Conservation (phyloP, 2,329 filamentous ascomycete genomes). For the Nemania sp. region DNA sequence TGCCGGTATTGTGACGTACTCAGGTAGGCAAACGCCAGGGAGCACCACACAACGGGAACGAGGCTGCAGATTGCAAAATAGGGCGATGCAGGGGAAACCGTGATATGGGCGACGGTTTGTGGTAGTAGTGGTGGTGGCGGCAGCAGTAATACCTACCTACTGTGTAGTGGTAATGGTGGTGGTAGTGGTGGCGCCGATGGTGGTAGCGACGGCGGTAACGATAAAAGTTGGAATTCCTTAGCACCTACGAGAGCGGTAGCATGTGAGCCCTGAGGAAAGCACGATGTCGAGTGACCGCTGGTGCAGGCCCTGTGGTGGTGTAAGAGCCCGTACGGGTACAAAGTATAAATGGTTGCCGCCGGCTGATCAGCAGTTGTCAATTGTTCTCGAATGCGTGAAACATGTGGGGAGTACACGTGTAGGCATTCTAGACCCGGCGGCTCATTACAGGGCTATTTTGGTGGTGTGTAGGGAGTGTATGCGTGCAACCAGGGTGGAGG, state of each 20-base stretch:
- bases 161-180: conserved; percentile 2
- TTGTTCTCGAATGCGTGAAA: conserved; percentile 12
- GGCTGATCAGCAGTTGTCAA: conserved; percentile 23
- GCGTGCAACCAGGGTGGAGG: neutral
- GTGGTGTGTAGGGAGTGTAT: neutral
- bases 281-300: conserved; percentile 18
- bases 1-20: conserved; percentile 12
- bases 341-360: conserved; percentile 3
- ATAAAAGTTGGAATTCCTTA: neutral
- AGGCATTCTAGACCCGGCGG: conserved; percentile 18
- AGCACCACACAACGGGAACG: conserved; percentile 1
- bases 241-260: neutral
- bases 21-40: conserved; percentile 1
- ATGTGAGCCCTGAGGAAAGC: neutral
- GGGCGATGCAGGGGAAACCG: conserved; percentile 16
- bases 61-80: conserved; percentile 18
- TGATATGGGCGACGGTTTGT: neutral
- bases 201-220: neutral
- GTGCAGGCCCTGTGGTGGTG: neutral
- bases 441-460: neutral
- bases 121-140: conserved; percentile 9
- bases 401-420: conserved; percentile 23
- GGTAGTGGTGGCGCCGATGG: conserved; percentile 2
- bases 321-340: conserved; percentile 15
- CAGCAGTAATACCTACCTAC: too few species aligned